Base-by-base conservation (phyloP, 257 asterid species). In the Forsythia viridissima region DNA sequence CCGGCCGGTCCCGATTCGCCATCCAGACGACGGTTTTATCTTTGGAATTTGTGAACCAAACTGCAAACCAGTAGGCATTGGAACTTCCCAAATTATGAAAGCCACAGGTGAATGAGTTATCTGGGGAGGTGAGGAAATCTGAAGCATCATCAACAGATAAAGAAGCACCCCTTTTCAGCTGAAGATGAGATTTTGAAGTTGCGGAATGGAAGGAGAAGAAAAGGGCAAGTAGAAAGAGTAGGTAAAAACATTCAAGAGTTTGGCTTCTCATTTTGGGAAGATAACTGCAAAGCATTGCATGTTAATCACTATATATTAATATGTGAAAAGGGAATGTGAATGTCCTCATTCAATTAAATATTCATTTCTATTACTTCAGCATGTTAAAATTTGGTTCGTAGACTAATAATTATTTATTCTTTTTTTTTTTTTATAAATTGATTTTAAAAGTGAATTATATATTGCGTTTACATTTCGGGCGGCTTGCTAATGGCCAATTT, bases 31-130 rank as follows among this genome's bases (percentile, higher is more conserved):
- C 89, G 39, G 93, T 92, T 83, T 78, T 89, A 63, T 89, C 86
- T 46, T 48, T 65, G 66, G 97, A 88, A 69, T 88, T 85, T 5
- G 94, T 86, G 91, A 76, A 91, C 97, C 97, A 92, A 42, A 91
- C 85, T 0, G 88, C 94, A 52, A 92, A 77, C 88, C 87, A 90
- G 76, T 82, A 84, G 67, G 95, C 97, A 80, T 92, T 92, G 70
- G 79, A 63, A 24, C 24, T 77, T 4, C 88, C 95, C 3, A 81
- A 57, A 39, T 80, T 39, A 4, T 85, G 73, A 83, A 92, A 92
- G 2, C 97, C 97, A 30, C 89, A 87, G 6, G 90, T 90, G 84
- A 92, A 92, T 38, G 93, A 55, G 11, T 70, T 73, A 46, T 90
- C 90, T 0, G 85, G 87, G 7, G 95, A 91, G 38, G 79, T 83